These are phyloP conservation scores for Penicillium sp. DNA, from an alignment of 2,329 filamentous ascomycete genomes.

Conservation along the genomic window DNA sequence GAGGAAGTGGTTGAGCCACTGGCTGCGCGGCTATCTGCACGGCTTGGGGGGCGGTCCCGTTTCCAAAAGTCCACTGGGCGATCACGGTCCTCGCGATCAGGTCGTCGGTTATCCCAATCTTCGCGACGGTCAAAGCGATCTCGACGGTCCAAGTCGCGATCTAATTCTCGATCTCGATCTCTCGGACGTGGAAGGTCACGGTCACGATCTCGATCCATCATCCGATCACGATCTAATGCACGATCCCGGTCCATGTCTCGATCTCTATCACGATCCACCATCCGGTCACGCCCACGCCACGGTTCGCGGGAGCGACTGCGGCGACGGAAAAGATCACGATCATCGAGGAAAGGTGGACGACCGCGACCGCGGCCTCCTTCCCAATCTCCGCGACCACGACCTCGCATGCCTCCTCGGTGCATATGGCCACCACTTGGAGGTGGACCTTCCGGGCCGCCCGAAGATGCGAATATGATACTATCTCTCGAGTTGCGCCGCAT, in stretches of 20 bases:
- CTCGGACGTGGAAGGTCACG: slow-evolving; percentile 22
- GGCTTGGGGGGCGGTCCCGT: slow-evolving; percentile 33
- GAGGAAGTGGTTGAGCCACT: slow-evolving; percentile 20
- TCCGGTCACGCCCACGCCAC: slow-evolving; percentile 32
- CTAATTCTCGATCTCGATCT: slow-evolving; percentile 26
- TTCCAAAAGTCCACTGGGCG: slow-evolving; percentile 32
- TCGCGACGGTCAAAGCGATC: slow-evolving; percentile 29
- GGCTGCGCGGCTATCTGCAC: slow-evolving; percentile 24
- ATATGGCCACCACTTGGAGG: slow-evolving; percentile 27
- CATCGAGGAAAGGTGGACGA: slow-evolving; percentile 34
- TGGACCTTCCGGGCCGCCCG: slow-evolving; percentile 30
- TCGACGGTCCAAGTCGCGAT: slow-evolving; percentile 30
- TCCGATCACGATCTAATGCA: slow-evolving; percentile 20
- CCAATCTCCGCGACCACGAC: slow-evolving; percentile 38
- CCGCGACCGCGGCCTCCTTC: slow-evolving; percentile 38
- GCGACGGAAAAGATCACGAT: slow-evolving; percentile 37
- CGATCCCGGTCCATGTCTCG: slow-evolving; percentile 27
- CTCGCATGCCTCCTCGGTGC: slow-evolving; percentile 34
- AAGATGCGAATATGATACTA: slow-evolving; percentile 33
- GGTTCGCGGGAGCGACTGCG: slow-evolving; percentile 40
- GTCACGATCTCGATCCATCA: slow-evolving; percentile 26
- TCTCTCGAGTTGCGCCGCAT: slow-evolving; percentile 40
- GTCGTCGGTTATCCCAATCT: slow-evolving; percentile 23
- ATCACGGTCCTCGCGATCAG: slow-evolving; percentile 24
- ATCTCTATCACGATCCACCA: slow-evolving; percentile 32